Base-by-base conservation (phyloP, 129 eudicot genomes). In the Chrysanthemum seticuspe region DNA sequence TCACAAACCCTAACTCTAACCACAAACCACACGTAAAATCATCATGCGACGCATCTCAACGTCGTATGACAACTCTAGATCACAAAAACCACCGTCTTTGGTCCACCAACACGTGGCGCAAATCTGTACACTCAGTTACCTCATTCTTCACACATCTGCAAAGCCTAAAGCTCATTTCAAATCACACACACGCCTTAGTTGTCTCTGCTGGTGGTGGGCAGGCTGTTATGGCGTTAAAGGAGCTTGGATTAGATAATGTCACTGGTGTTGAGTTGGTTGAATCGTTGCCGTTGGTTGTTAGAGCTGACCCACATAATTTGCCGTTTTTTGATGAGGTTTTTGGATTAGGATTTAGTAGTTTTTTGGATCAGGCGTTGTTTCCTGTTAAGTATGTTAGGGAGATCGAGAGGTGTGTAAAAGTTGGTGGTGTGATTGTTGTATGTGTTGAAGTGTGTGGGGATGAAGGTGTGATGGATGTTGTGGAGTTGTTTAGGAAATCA, bases 121-220 rank as follows among this genome's bases (percentile, higher is more conserved):
- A 72, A 76, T 81, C 83, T 72, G 93, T 90, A 72, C 47, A 62
- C 21, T 90, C 99, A 10, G 86, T 84, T 79, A 14, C 83, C 10
- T 4, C 85, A 56, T 74, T 86, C 74, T 86, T 94, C 81, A 49
- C 13, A 6, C 3, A 74, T 47, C 89, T 85, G 65, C 81, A 72
- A 54, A 51, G 13, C 50, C 65, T 68, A 47, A 47, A 59, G 3
- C 64, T 59, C 71, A 49, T 90, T 54, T 47, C 71, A 10, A 94
- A 90, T 74, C 68, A 60, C 71, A 79, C 97, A 8, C 87, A 71
- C 50, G 81, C 75, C 11, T 77, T 94, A 21, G 69, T 85, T 21
- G 73, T 85, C 59, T 86, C 96, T 25, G 96, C 99, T 36, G 96
- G 99, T 6, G 89, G 97, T n/a, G 99, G 99, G 1, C 99, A 90